Percentiles rank a stretch among this genome's conserved stretches.
Evolutionary conservation across 2,329 filamentous ascomycete genomes (phyloP).

Genomic region (Akanthomyces dipterigenus): DNA sequence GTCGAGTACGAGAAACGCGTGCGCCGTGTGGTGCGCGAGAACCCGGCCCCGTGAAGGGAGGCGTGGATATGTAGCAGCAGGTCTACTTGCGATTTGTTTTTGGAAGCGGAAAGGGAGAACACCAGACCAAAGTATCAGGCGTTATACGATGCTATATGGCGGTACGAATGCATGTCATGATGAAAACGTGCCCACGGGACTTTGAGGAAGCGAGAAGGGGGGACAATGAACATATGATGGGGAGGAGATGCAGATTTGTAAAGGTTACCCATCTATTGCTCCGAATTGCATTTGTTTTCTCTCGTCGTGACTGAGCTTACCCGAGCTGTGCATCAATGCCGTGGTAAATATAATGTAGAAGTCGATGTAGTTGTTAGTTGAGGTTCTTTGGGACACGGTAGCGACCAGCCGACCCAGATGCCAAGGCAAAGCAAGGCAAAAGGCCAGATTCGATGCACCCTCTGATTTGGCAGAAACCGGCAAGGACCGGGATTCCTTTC

Average conservation of each 20-base stretch:
- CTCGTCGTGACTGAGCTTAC: background rate
- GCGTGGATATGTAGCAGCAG: background rate
- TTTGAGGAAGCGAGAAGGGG: background rate
- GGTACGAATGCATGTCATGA: background rate
- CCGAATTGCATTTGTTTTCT: background rate
- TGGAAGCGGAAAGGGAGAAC: background rate
- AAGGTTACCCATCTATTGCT: background rate
- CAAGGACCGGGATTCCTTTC: background rate
- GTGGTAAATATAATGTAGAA: background rate
- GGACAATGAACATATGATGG: no score
- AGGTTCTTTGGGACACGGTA: no score
- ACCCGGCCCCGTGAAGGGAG: constrained; percentile 60
- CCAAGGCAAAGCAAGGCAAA: background rate
- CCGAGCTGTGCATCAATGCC: background rate
- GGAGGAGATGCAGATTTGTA: background rate
- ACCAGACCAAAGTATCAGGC: background rate
- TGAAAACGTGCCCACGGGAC: background rate
- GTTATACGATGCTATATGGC: background rate
- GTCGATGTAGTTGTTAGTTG: background rate
- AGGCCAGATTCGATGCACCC: background rate
- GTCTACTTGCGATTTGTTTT: background rate
- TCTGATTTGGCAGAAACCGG: background rate
- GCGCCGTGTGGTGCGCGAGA: constrained; percentile 79
- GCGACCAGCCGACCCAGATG: background rate
- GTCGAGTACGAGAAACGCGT: constrained; percentile 84